Conservation (phyloP, 2,329 filamentous ascomycete genomes). For the Alternaria rosae region DNA sequence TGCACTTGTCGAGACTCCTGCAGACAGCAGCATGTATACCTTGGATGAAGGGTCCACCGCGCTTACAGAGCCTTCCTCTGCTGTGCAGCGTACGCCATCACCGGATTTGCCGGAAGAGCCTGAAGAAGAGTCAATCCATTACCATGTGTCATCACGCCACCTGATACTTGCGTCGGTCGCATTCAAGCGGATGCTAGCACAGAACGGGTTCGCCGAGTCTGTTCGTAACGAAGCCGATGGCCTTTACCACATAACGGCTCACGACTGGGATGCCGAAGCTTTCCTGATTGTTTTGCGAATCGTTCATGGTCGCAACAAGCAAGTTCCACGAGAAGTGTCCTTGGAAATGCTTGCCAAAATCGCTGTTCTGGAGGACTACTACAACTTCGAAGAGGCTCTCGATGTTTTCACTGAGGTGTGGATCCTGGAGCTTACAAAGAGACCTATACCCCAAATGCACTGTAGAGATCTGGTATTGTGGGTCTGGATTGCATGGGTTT, state of each 20-base stretch:
- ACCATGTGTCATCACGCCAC: conserved; percentile 8
- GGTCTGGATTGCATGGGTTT: conserved; percentile 1
- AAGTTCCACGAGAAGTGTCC: not conserved
- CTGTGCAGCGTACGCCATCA: no score
- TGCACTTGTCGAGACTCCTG: not conserved
- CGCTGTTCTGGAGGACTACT: not conserved
- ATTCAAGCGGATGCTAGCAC: not conserved
- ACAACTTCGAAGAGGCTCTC: not conserved
- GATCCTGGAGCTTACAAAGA: not conserved
- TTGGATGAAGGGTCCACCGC: not conserved
- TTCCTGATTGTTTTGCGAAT: not conserved
- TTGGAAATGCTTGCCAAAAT: conserved; percentile 4
- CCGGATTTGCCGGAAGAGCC: not conserved
- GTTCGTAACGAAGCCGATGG: not conserved
- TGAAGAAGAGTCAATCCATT: not conserved
- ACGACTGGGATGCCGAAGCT: conserved; percentile 1
- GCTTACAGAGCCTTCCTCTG: not conserved
- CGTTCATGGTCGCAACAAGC: not conserved
- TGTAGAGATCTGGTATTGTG: not conserved
- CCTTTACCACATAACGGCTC: not conserved
- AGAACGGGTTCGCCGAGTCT: not conserved
- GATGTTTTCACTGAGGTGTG: not conserved
- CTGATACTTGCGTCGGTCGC: not conserved
- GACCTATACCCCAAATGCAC: not conserved
- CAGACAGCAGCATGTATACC: not conserved